These are phyloP conservation scores for Saccharomycopsis sp. DNA, from an alignment of 805 yeast species.

Conservation along the genomic window DNA sequence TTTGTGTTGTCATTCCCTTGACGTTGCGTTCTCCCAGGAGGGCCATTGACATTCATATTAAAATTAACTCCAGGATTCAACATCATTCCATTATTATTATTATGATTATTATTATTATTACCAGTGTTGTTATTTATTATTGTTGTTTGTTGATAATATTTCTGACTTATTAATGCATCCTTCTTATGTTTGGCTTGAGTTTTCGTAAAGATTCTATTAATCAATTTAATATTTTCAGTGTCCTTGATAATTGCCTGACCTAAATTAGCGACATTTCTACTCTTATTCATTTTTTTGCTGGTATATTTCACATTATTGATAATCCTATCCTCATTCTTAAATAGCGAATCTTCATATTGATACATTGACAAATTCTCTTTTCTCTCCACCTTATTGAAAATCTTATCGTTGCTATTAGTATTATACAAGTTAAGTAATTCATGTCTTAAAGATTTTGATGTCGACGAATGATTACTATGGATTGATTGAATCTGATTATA, in stretches of 20 bases:
- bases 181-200: background rate
- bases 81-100: too few relatives aligned
- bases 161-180: background rate
- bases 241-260: conserved; percentile 14
- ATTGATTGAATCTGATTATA: conserved; percentile 11
- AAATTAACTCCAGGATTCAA: too few relatives aligned
- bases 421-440: conserved; percentile 18
- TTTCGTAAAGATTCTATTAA: conserved; percentile 12
- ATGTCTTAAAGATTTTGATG: conserved; percentile 14
- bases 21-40: too few relatives aligned
- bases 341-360: conserved; percentile 14
- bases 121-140: too few relatives aligned
- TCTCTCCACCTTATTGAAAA: conserved; percentile 1
- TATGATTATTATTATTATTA: too few relatives aligned
- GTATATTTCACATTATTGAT: conserved; percentile 2
- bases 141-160: too few relatives aligned
- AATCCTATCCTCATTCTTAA: conserved; percentile 1
- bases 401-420: background rate
- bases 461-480: conserved; percentile 1
- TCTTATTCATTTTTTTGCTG: background rate
- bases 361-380: conserved; percentile 18
- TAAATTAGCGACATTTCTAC: conserved; percentile 3
- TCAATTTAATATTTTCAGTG: conserved; percentile 15
- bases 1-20: background rate
- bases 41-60: too few relatives aligned